Evolutionary conservation across 345 rosid genomes (phyloP).

Genomic region (Syzygium jambos): DNA sequence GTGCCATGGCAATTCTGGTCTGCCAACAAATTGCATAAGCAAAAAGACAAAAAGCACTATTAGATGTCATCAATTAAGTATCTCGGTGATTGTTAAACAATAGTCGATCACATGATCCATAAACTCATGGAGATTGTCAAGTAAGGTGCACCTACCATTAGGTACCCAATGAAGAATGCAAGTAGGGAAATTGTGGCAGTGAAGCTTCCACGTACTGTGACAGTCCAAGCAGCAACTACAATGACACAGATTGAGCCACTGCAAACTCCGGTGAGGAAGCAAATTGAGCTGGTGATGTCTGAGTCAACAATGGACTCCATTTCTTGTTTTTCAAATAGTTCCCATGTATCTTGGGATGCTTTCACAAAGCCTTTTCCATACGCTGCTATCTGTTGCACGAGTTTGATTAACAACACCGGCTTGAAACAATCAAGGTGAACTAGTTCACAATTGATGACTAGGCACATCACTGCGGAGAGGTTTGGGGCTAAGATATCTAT

Average conservation of each 20-base stretch:
- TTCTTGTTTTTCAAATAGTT: constrained; percentile 42
- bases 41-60: background rate
- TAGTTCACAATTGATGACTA: background rate
- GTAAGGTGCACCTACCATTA: constrained; percentile 51
- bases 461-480: background rate
- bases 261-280: constrained; percentile 93
- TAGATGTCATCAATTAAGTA: background rate
- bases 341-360: constrained; percentile 94
- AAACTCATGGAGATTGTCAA: background rate
- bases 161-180: constrained; percentile 75
- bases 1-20: constrained; percentile 71
- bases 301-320: constrained; percentile 66
- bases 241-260: constrained; percentile 90
- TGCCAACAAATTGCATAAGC: background rate
- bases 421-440: background rate
- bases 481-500: background rate
- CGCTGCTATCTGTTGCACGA: constrained; percentile 57
- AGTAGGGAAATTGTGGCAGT: constrained; percentile 76
- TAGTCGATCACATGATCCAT: constrained; percentile 1
- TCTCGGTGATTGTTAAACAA: background rate
- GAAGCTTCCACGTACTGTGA: constrained; percentile 45
- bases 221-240: constrained; percentile 80
- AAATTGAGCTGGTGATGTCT: constrained; percentile 83
- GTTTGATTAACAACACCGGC: background rate
- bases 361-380: constrained; percentile 89